Conservation (phyloP, 176 grass and related monocot species). For the Guadua angustifolia region DNA sequence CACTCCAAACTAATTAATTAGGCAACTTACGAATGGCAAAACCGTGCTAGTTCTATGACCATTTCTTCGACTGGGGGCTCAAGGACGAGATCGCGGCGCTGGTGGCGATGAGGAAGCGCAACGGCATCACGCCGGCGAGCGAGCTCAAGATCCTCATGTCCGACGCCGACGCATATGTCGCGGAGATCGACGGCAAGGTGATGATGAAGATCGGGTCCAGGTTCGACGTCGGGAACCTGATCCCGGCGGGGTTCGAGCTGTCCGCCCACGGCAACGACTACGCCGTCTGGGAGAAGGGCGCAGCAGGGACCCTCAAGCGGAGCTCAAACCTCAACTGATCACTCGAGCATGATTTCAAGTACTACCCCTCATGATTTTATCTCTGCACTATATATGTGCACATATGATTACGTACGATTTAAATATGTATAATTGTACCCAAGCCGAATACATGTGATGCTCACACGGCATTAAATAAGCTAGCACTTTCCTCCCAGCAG, state of each 20-base stretch:
- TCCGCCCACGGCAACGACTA: slow-evolving; percentile 46
- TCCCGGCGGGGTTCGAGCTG: slow-evolving; percentile 23
- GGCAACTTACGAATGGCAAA: background rate
- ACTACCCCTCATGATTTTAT: too few relatives aligned
- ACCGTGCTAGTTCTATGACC: slow-evolving; percentile 48
- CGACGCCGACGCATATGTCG: slow-evolving; percentile 52
- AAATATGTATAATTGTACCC: background rate
- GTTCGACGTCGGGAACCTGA: slow-evolving; percentile 36
- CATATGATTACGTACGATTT: background rate
- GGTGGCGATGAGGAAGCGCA: slow-evolving; percentile 47
- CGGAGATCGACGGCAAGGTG: slow-evolving; percentile 48
- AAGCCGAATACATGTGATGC: background rate
- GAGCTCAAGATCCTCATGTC: slow-evolving; percentile 33
- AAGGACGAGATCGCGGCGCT: slow-evolving; percentile 48
- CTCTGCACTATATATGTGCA: background rate
- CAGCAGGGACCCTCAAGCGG: background rate
- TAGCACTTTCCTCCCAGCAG: background rate
- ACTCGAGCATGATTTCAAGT: background rate
- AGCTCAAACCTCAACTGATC: background rate
- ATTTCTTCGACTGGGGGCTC: slow-evolving; percentile 46
- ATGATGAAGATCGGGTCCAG: slow-evolving; percentile 44
- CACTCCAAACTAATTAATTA: too few relatives aligned
- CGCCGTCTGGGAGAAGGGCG: slow-evolving; percentile 49
- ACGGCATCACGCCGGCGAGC: slow-evolving; percentile 44
- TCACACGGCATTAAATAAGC: background rate